Base-by-base conservation (phyloP, 1,139 yeast genomes). In the Candida smagusa region DNA sequence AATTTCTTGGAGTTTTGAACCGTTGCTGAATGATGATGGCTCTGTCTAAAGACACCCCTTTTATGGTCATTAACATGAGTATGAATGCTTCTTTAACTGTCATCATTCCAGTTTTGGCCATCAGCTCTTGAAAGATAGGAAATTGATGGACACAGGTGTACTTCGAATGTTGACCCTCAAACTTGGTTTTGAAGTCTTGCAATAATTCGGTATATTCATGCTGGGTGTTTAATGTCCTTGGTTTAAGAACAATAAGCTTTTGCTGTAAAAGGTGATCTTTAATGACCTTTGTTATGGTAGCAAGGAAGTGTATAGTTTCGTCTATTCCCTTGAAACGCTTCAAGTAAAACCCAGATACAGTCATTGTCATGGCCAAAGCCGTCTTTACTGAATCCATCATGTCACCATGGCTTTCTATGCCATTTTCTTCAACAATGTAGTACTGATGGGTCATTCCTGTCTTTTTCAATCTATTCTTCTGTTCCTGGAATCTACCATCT, bases 401-500 rank as follows among this genome's bases (percentile, higher is more conserved):
- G 9, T 70, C 65, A 0, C 67, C 57, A 2, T 54, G 50, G 26
- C 50, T 51, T 67, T 53, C 57, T 5, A 48, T 52, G 22, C 75
- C 72, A 3, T 75, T 75, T 44, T 87, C 95, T 56, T 94, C 99
- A n/a, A 94, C 77, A 3, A 94, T 58, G 50, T 92, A 94, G 48
- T 80, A 83, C 31, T 82, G 76, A 47, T 84, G 74, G 24, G 68
- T 67, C 56, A 90, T 66, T 0, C 85, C 87, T 0, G 94, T 75
- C 54, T 81, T 75, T 36, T 72, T 74, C 42, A 92, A 65, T 38
- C 99, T 72, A 21, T 72, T 65, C 54, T 92, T 90, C 54, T 92
- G 99, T 56, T 92, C 98, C 43, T 72, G 67, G 48, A 79, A 90
- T 37, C 99, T 67, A 3, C 96, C 96, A 60, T 92, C 98, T 44